Conservation (phyloP, 768 basidiomycete species). For the Saitozyma podzolica region DNA sequence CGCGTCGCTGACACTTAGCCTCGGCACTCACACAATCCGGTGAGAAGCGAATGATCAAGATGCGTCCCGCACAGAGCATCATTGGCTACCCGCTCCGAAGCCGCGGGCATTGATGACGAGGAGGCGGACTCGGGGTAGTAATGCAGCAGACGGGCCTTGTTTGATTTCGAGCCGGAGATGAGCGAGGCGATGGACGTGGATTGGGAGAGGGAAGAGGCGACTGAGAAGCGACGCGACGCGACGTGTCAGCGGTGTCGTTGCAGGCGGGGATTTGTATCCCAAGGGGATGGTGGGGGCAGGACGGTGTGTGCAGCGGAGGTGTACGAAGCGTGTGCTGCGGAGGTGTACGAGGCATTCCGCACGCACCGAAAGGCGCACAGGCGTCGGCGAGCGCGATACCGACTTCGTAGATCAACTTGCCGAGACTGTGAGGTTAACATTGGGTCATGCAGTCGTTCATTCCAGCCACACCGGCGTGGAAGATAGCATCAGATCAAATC, state of each 20-base stretch:
- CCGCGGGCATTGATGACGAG: constrained; percentile 45
- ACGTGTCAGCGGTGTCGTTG: neutral
- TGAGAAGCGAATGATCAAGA: constrained; percentile 76
- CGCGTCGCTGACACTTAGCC: no score
- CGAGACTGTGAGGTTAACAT: constrained; percentile 33
- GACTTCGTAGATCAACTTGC: constrained; percentile 65
- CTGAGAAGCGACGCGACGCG: constrained; percentile 56
- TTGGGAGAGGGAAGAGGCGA: constrained; percentile 35
- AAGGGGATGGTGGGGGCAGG: no score
- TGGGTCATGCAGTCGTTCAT: neutral
- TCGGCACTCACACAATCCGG: constrained; percentile 74
- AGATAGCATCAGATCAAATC: constrained; percentile 7
- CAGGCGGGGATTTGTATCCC: no score
- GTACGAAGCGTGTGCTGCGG: no score
- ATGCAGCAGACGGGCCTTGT: constrained; percentile 90
- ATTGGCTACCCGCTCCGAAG: constrained; percentile 59
- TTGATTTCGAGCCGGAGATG: constrained; percentile 74
- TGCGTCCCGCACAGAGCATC: constrained; percentile 91
- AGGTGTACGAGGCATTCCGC: no score
- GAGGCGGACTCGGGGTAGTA: constrained; percentile 75
- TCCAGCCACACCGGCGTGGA: neutral
- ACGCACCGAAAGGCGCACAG: constrained; percentile 84
- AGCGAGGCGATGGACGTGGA: constrained; percentile 60
- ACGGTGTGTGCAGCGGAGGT: no score
- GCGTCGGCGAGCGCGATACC: constrained; percentile 79